A percentile compares a stretch with the other conserved stretches of the same genome.
These are phyloP conservation scores for Arachis monticola DNA, from an alignment of 331 rosid genomes.

Conservation along the genomic window DNA sequence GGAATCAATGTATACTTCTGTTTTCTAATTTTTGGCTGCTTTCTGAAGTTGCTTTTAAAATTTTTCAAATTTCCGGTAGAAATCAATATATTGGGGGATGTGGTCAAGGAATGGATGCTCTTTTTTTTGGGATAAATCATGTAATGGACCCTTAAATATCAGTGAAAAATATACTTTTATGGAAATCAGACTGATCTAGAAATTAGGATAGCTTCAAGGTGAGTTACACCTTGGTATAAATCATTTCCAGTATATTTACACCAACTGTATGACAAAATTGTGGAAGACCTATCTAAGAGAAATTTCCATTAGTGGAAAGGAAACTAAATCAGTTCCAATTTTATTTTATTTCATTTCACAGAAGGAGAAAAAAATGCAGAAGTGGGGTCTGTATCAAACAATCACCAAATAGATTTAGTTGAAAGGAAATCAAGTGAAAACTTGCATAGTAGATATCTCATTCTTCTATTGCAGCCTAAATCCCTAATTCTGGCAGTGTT, in stretches of 20 bases:
- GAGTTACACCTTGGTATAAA: conserved; percentile 2
- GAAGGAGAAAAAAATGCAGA: too few relatives aligned
- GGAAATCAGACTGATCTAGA: conserved; percentile 11
- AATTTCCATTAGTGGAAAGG: too few relatives aligned
- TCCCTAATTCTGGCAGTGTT: conserved; percentile 23
- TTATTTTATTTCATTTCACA: too few relatives aligned
- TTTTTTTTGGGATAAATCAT: background rate
- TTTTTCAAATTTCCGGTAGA: background rate
- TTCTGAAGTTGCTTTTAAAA: conserved; percentile 7
- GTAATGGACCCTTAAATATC: too few relatives aligned
- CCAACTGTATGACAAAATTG: too few relatives aligned
- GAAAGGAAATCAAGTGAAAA: background rate
- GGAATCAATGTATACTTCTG: conserved; percentile 19
- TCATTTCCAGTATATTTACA: background rate
- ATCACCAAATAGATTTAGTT: background rate
- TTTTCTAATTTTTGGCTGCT: conserved; percentile 23
- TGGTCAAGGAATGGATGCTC: conserved; percentile 35
- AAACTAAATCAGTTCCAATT: too few relatives aligned
- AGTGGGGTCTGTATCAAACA: too few relatives aligned
- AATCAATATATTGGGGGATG: conserved; percentile 7
- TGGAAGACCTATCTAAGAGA: too few relatives aligned
- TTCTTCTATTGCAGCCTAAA: background rate
- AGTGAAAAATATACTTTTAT: background rate
- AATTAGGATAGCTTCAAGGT: conserved; percentile 9
- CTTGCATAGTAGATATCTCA: background rate